A percentile compares a stretch with the other conserved stretches of the same genome.
These are phyloP conservation scores for Licmophora abbreviata DNA, from an alignment of 108 stramenopile genomes.

Conservation along the genomic window DNA sequence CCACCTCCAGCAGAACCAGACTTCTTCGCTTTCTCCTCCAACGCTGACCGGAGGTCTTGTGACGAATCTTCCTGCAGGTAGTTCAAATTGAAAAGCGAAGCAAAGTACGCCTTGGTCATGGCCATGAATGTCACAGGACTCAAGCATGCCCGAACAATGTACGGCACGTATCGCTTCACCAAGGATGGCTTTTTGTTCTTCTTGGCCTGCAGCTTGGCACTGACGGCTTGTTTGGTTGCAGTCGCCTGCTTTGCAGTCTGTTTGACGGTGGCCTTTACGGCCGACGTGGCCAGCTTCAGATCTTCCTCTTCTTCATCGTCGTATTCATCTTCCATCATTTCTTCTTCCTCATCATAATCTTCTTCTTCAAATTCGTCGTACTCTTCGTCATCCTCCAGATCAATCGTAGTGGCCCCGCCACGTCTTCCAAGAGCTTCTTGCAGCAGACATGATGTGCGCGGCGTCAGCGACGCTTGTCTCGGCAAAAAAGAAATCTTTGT, in stretches of 20 bases:
- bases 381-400: constrained; percentile 25
- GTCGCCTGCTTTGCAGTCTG: constrained; percentile 18
- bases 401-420: constrained; percentile 15
- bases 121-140: constrained; percentile 64
- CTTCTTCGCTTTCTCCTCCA: constrained; percentile 70
- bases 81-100: constrained; percentile 56
- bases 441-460: too few species aligned
- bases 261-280: constrained; percentile 34
- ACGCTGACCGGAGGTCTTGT: constrained; percentile 62
- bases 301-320: constrained; percentile 25
- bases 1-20: constrained; percentile 25
- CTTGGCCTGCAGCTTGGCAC: constrained; percentile 10
- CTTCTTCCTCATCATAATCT: constrained; percentile 22
- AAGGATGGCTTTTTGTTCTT: constrained; percentile 9
- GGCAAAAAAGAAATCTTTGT: too few species aligned
- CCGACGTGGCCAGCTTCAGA: constrained; percentile 19
- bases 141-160: constrained; percentile 68
- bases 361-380: constrained; percentile 34
- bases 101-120: constrained; percentile 73
- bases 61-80: constrained; percentile 59
- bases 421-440: constrained; percentile 6
- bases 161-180: constrained; percentile 56
- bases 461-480: too few species aligned
- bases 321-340: constrained; percentile 48
- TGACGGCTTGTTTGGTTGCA: constrained; percentile 33